Conservation (phyloP, 148 eudicot genomes). For the Spergularia marina region DNA sequence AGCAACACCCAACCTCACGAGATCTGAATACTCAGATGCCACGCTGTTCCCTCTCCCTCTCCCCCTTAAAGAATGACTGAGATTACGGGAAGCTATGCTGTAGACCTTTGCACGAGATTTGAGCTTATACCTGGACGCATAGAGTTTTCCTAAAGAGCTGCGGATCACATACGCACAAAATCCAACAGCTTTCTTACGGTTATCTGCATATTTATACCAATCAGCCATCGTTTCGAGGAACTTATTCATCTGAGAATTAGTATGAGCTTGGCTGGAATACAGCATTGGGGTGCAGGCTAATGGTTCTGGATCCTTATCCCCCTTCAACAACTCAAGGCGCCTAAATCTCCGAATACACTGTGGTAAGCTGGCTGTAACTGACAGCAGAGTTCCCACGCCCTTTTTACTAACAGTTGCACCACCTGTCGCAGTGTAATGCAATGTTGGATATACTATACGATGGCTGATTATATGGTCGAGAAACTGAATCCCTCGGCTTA, state of each 20-base stretch:
- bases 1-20: slow-evolving; percentile 78
- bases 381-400: slow-evolving; percentile 94
- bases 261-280: slow-evolving; percentile 92
- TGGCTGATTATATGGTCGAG: slow-evolving; percentile 82
- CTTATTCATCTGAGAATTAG: slow-evolving; percentile 97
- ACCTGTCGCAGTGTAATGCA: slow-evolving; percentile 71
- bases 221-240: slow-evolving; percentile 97
- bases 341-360: slow-evolving; percentile 76
- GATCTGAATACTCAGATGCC: slow-evolving; percentile 73
- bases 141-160: slow-evolving; percentile 85
- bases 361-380: slow-evolving; percentile 87
- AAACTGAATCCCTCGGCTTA: slow-evolving; percentile 76
- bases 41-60: slow-evolving; percentile 49
- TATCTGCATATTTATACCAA: slow-evolving; percentile 95
- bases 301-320: slow-evolving; percentile 93
- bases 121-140: slow-evolving; percentile 90
- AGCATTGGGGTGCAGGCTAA: slow-evolving; percentile 93
- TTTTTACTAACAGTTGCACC: slow-evolving; percentile 76
- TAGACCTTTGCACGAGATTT: slow-evolving; percentile 96
- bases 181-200: slow-evolving; percentile 86
- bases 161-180: slow-evolving; percentile 94
- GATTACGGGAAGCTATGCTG: slow-evolving; percentile 75
- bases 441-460: slow-evolving; percentile 82
- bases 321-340: slow-evolving; percentile 67
- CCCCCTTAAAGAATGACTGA: slow-evolving; percentile 73